Evolutionary conservation across 257 asterid genomes (phyloP).

Genomic region (Capsicum rhomboideum): DNA sequence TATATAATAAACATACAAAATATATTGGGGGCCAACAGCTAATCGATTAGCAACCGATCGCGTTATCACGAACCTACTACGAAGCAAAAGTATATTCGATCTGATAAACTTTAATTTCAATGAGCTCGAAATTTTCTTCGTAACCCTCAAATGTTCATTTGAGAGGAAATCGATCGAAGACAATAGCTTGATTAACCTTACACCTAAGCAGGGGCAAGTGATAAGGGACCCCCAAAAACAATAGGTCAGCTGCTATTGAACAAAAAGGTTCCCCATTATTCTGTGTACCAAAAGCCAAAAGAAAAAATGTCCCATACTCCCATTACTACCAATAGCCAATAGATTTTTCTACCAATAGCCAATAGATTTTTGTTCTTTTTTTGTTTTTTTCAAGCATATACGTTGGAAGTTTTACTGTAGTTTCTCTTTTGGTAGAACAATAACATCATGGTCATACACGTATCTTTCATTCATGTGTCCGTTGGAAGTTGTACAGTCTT

Average conservation of each 20-base stretch:
- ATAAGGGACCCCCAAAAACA: neutral
- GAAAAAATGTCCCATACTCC: neutral
- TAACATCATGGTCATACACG: neutral
- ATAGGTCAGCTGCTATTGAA: neutral
- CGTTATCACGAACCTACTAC: too few species aligned
- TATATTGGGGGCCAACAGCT: neutral
- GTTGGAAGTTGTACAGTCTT: neutral
- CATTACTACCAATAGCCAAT: neutral
- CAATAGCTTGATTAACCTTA: neutral
- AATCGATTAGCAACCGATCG: too few species aligned
- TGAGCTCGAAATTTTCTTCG: too few species aligned
- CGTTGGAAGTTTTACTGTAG: neutral
- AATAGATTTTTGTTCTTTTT: neutral
- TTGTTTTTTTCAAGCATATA: neutral
- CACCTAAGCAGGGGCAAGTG: neutral
- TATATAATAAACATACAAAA: neutral
- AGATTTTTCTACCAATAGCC: neutral
- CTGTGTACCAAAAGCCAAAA: neutral
- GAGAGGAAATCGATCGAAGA: neutral
- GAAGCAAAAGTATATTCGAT: too few species aligned
- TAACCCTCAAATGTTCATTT: too few species aligned
- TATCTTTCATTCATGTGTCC: constrained; percentile 7
- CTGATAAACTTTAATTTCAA: too few species aligned
- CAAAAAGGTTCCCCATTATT: neutral
- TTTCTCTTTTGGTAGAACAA: neutral